A percentile compares a stretch with the other conserved stretches of the same genome.
Conservation (phyloP, 352 stramenopile genomes). For the Phytophthora multivora region DNA sequence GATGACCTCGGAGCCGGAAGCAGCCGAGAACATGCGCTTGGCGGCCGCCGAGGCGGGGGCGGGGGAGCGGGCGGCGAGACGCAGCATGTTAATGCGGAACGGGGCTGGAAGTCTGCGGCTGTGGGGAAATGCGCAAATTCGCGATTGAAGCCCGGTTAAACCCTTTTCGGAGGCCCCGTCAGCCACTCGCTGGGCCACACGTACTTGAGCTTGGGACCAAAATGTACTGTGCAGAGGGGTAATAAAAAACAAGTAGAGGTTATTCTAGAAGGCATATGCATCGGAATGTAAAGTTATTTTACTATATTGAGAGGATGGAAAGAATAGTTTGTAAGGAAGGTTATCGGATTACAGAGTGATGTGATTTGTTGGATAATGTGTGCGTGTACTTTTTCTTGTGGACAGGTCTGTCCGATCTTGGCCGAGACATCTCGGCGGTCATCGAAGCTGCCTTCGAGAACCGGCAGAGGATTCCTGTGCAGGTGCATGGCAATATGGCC, state of each 20-base stretch:
- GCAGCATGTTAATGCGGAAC: conserved; percentile 23
- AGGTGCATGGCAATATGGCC: background rate
- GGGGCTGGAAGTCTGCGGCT: conserved; percentile 15
- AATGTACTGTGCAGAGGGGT: background rate
- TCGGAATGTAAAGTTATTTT: background rate
- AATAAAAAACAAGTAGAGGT: background rate
- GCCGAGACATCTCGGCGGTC: conserved; percentile 14
- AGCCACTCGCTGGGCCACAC: conserved; percentile 31
- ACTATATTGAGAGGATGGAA: background rate
- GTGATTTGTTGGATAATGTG: conserved; percentile 11
- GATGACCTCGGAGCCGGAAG: conserved; percentile 72
- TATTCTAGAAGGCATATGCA: background rate
- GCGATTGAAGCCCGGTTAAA: conserved; percentile 30
- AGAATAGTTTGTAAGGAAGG: background rate
- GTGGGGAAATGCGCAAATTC: conserved; percentile 41
- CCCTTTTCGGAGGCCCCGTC: background rate
- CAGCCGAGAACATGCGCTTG: conserved; percentile 62
- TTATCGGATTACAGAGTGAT: background rate
- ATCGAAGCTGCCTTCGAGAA: conserved; percentile 15
- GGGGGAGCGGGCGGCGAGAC: conserved; percentile 25
- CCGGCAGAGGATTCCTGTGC: background rate
- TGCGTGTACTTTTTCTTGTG: conserved; percentile 18
- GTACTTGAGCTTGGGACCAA: conserved; percentile 19
- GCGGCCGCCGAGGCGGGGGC: conserved; percentile 14
- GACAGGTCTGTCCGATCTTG: conserved; percentile 18